Evolutionary conservation across 2,329 filamentous ascomycete species (phyloP).

Genomic region (Diaporthe citriasiana): DNA sequence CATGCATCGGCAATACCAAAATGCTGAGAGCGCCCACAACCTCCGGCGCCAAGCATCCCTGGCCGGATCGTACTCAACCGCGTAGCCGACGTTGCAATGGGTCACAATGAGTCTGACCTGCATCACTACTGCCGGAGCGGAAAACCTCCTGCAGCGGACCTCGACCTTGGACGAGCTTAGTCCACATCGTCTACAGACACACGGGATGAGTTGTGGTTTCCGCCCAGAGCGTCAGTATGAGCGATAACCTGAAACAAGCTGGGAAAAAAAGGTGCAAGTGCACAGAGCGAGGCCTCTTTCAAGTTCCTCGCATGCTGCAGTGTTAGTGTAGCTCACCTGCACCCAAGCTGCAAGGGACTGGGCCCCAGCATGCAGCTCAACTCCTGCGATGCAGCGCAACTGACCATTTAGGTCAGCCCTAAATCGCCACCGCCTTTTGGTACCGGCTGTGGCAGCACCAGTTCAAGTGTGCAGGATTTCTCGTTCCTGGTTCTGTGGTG

Average conservation of each 20-base stretch:
- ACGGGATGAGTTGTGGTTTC: neutral
- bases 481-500: neutral
- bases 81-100: slow-evolving; percentile 33
- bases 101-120: slow-evolving; percentile 23
- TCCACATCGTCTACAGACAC: neutral
- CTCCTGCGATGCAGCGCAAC: slow-evolving; percentile 23
- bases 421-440: slow-evolving; percentile 40
- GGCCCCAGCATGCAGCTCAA: slow-evolving; percentile 24
- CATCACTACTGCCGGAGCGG: slow-evolving; percentile 28
- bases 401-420: slow-evolving; percentile 35
- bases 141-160: neutral
- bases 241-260: slow-evolving; percentile 34
- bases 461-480: neutral
- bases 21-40: neutral
- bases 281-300: slow-evolving; percentile 39
- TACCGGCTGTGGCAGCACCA: slow-evolving; percentile 10
- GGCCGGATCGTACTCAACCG: slow-evolving; percentile 17
- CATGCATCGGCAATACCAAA: slow-evolving; percentile 26
- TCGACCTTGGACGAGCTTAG: neutral
- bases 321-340: slow-evolving; percentile 19
- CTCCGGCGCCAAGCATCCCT: neutral
- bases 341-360: slow-evolving; percentile 18
- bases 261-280: slow-evolving; percentile 1
- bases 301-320: slow-evolving; percentile 30
- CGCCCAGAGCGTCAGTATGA: neutral